A percentile compares a stretch with the other conserved stretches of the same genome.
Conservation (phyloP, 2,329 filamentous ascomycete genomes). For the Pyrenophora seminiperda region DNA sequence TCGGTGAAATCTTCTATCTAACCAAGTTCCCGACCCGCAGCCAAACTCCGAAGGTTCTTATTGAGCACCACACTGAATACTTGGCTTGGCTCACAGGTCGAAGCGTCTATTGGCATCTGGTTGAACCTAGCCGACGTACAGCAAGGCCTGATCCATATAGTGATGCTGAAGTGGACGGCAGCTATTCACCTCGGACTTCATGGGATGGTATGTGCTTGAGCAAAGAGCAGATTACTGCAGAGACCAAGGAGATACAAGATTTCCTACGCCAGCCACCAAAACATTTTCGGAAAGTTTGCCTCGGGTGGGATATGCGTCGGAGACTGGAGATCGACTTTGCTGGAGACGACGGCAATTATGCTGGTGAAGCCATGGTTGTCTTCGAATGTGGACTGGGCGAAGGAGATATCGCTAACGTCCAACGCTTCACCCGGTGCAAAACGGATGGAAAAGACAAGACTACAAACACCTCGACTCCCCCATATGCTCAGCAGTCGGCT, state of each 20-base stretch:
- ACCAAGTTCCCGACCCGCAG: constrained; percentile 68
- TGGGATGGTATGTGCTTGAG: constrained; percentile 73
- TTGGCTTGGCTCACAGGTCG: constrained; percentile 82
- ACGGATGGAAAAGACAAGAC: constrained; percentile 40
- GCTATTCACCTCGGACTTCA: constrained; percentile 81
- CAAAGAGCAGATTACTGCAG: constrained; percentile 71
- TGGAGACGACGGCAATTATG: constrained; percentile 73
- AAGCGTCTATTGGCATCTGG: constrained; percentile 77
- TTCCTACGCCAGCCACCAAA: constrained; percentile 74
- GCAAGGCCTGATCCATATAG: constrained; percentile 75
- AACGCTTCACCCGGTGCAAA: constrained; percentile 63
- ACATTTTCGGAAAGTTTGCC: constrained; percentile 77
- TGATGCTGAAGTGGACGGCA: constrained; percentile 66
- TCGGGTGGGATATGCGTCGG: constrained; percentile 91
- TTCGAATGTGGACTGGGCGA: constrained; percentile 74
- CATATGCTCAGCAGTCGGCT: constrained; percentile 22
- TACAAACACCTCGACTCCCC: constrained; percentile 21
- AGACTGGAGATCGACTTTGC: constrained; percentile 88
- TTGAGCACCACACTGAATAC: constrained; percentile 62
- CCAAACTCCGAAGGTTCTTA: constrained; percentile 54
- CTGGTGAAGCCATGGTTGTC: constrained; percentile 77
- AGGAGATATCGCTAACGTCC: constrained; percentile 58
- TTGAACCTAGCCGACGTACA: constrained; percentile 76
- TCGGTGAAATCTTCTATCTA: constrained; percentile 89
- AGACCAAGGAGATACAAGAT: constrained; percentile 80